Base-by-base conservation (phyloP, 345 rosid genomes). In the Eucalyptus erythrocorys region DNA sequence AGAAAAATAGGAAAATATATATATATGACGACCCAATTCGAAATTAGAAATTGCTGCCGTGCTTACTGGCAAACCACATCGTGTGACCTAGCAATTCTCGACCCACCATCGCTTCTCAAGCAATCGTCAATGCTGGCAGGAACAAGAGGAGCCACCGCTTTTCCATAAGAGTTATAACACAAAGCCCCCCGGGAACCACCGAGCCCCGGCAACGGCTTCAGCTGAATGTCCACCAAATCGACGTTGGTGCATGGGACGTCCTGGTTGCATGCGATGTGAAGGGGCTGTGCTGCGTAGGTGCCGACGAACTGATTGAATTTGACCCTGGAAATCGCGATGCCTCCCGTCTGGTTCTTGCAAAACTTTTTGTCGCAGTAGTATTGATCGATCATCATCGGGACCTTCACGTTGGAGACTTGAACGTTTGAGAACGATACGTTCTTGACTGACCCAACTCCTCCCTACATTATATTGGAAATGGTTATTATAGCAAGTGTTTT, bases 131-230 rank as follows among this genome's bases (percentile, higher is more conserved):
- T 94, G 91, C 94, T 93, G n/a, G 98, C 94, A 88, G 99, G 99
- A 88, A 94, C 90, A 90, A 97, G 61, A 14, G 97, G 98, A 80
- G 92, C 96, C 76, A 90, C 88, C 42, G 97, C 94, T 91, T 94
- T 95, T 24, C 99, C 99, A 86, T 95, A 96, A 8, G 99, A 95
- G 91, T 97, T 95, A 95, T 95, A 95, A 84, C 99, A 97, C 89
- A 95, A 71, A 42, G 93, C 94, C 91, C 91, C 91, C 61, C 89
- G 89, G 64, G 89, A 90, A 87, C 94, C 92, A 85, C 90, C 34
- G 85, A 79, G 87, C 55, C 85, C 87, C 3, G 85, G 76, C 3
- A 97, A 94, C 17, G 98, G 96, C 89, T 90, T 92, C 90, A 97
- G 43, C 89, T 91, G 94, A 88, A 97, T 94, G 68, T 94, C 92